Evolutionary conservation across 1,284 basidiomycete genomes (phyloP).

Genomic region (Cutaneotrichosporon cutaneum): DNA sequence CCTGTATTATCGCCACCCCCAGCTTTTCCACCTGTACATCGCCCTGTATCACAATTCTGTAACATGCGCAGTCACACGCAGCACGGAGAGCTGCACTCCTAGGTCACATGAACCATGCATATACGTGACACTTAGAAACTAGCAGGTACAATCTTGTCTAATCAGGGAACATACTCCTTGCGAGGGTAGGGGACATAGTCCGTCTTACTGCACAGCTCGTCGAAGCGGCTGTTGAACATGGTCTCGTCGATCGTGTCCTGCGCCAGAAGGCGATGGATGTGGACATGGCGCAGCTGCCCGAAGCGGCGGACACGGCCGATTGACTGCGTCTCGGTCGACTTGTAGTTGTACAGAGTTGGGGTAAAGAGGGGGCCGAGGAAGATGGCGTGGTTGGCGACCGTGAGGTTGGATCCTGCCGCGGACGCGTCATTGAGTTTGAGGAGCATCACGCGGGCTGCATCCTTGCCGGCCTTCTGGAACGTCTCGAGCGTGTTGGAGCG

Average conservation of each 20-base stretch:
- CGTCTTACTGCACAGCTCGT: constrained; percentile 35
- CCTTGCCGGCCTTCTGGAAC: constrained; percentile 72
- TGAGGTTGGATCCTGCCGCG: constrained; percentile 88
- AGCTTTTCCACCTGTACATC: too few species aligned
- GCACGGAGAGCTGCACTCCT: too few species aligned
- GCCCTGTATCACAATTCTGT: too few species aligned
- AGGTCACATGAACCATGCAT: background rate
- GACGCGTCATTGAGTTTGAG: constrained; percentile 91
- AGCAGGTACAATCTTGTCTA: background rate
- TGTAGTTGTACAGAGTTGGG: constrained; percentile 73
- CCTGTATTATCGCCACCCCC: too few species aligned
- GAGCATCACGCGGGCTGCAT: constrained; percentile 66
- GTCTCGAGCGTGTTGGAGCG: constrained; percentile 77
- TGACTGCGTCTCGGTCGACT: constrained; percentile 83
- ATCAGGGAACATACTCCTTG: background rate
- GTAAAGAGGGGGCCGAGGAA: constrained; percentile 88
- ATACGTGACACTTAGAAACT: background rate
- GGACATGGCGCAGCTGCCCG: constrained; percentile 76
- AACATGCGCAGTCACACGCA: too few species aligned
- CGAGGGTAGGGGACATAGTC: constrained; percentile 31
- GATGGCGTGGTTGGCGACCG: constrained; percentile 89
- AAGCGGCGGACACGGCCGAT: constrained; percentile 83
- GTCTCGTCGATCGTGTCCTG: constrained; percentile 81
- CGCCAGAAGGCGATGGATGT: constrained; percentile 77
- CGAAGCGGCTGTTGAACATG: constrained; percentile 54